Conservation (phyloP, 352 stramenopile species). For the Phytophthora quininea region DNA sequence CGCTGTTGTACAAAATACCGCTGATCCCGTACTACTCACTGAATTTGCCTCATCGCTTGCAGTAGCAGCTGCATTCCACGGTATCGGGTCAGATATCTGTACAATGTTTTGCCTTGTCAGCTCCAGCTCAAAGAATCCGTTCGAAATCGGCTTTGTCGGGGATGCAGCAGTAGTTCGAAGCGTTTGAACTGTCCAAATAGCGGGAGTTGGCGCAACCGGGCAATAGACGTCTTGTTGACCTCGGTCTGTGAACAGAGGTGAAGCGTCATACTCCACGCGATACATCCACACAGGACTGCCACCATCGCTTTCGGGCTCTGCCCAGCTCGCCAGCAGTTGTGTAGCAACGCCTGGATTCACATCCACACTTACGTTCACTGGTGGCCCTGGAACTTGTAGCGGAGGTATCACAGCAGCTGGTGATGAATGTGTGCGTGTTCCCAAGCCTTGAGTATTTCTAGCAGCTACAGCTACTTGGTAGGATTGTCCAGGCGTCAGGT, state of each 20-base stretch:
- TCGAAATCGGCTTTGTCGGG: constrained; percentile 38
- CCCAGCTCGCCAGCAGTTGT: constrained; percentile 65
- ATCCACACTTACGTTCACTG: constrained; percentile 66
- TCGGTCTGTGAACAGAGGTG: constrained; percentile 69
- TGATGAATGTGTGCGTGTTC: constrained; percentile 45
- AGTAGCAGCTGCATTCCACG: constrained; percentile 92
- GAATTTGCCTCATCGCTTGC: constrained; percentile 79
- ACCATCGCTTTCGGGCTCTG: constrained; percentile 54
- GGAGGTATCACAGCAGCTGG: constrained; percentile 62
- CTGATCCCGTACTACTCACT: constrained; percentile 35
- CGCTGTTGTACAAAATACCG: constrained; percentile 62
- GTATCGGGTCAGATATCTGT: constrained; percentile 79
- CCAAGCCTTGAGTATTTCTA: constrained; percentile 84
- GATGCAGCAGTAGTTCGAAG: constrained; percentile 27
- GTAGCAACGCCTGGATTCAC: constrained; percentile 86
- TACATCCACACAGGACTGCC: constrained; percentile 78
- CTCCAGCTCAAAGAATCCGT: constrained; percentile 61
- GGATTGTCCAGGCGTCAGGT: constrained; percentile 65
- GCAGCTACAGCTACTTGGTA: constrained; percentile 91
- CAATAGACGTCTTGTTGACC: constrained; percentile 74
- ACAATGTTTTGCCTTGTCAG: constrained; percentile 52
- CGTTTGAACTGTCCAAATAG: constrained; percentile 67
- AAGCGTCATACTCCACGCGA: constrained; percentile 78
- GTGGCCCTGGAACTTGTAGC: constrained; percentile 76
- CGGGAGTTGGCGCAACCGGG: constrained; percentile 52